Conservation (phyloP, 2,329 filamentous ascomycete genomes). For the Madurella fahalii region DNA sequence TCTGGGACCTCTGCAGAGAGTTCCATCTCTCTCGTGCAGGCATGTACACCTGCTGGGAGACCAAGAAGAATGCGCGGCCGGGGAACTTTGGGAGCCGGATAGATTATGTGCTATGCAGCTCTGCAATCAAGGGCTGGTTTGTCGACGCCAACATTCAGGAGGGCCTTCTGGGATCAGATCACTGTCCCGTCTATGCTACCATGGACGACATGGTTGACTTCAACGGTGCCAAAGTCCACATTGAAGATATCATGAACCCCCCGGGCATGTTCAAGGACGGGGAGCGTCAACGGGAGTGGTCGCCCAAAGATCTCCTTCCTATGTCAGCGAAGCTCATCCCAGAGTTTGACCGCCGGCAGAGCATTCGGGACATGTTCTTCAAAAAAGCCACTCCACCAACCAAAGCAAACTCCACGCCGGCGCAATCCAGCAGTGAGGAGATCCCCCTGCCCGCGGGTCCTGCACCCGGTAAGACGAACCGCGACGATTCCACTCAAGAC, state of each 20-base stretch:
- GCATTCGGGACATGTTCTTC: slow-evolving; percentile 89
- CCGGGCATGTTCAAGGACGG: slow-evolving; percentile 66
- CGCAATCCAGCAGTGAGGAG: neutral
- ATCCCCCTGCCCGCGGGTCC: neutral
- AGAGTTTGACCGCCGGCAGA: slow-evolving; percentile 80
- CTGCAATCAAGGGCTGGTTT: slow-evolving; percentile 77
- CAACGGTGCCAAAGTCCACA: slow-evolving; percentile 45
- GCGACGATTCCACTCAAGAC: neutral
- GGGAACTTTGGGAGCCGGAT: slow-evolving; percentile 91
- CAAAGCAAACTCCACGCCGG: slow-evolving; percentile 14
- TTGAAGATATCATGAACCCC: slow-evolving; percentile 76
- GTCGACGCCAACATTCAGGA: slow-evolving; percentile 82
- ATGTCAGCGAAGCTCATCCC: slow-evolving; percentile 79
- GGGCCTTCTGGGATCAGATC: slow-evolving; percentile 89
- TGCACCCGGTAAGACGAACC: neutral
- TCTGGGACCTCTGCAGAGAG: slow-evolving; percentile 79
- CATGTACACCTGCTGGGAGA: slow-evolving; percentile 99
- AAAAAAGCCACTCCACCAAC: slow-evolving; percentile 44
- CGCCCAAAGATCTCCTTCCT: slow-evolving; percentile 61
- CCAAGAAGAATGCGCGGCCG: slow-evolving; percentile 89
- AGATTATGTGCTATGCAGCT: slow-evolving; percentile 85
- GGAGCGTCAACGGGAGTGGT: slow-evolving; percentile 62
- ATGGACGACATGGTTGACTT: slow-evolving; percentile 60
- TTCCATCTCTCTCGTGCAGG: slow-evolving; percentile 76
- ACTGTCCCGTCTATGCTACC: slow-evolving; percentile 85